Evolutionary conservation across 2,329 filamentous ascomycete species (phyloP), one percentile per base, ranked within the genome.

Genomic region (Emmonsia crescens): DNA sequence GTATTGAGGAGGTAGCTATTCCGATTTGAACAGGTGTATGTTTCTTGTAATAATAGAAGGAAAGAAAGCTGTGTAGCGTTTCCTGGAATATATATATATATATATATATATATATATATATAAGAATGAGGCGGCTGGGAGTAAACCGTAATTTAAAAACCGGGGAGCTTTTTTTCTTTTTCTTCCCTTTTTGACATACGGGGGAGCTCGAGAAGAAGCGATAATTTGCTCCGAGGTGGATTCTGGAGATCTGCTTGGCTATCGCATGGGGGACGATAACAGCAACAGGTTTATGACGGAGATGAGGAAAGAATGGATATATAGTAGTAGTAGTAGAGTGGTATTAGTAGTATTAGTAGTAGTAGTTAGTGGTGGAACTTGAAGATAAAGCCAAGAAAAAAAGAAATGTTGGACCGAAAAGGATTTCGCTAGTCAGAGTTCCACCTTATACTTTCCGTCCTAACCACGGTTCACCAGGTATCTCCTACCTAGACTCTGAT

Each of bases 381-480:
- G 16, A 38, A 27, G 21, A 54, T 16, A 24, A 38, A 49, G 48
- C n/a, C 31, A 33, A 60, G 19, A 27, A 24, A n/a, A 38, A 42
- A 42, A 21, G 44, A 31, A 29, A 60, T 51, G 57, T 64, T 64
- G 27, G 51, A 33, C 51, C 31, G 31, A 54, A 54, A 21, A 21
- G 51, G 51, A 54, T 54, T 54, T 54, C 51, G 51, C 31, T 54
- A 54, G 51, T 54, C 27, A 3, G 21, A 54, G 51, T 29, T 54
- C 55, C 63, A 62, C 60, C 63, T 66, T 64, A 68, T 60, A 63
- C 62, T 64, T 61, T 60, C 19, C 48, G 29, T 21, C 29, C 2
- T n/a, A 36, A 54, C 51, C 51, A 54, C 51, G 51, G 51, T 54
- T 54, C 29, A 1, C n/a, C 6, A 21, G 19, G 31, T 33, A 36